These are phyloP conservation scores for Globisporangium splendens DNA, from an alignment of 352 stramenopile species.

Conservation along the genomic window DNA sequence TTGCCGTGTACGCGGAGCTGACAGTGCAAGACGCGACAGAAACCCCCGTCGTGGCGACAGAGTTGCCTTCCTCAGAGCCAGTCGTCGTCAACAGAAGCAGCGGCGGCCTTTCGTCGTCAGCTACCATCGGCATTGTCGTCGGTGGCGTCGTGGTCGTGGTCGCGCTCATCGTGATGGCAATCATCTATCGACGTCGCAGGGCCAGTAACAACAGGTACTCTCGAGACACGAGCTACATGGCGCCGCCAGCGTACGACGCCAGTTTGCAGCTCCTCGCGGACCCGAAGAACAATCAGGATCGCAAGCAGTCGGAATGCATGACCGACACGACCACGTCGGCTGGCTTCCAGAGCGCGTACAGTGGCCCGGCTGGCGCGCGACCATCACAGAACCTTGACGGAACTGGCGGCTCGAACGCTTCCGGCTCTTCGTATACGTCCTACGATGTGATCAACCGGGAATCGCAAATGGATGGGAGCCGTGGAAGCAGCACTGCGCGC, in stretches of 20 bases:
- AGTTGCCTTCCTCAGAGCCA: background rate
- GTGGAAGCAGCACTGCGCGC: conserved; percentile 29
- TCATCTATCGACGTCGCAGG: conserved; percentile 33
- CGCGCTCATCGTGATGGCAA: conserved; percentile 32
- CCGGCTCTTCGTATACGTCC: conserved; percentile 16
- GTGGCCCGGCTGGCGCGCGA: conserved; percentile 8
- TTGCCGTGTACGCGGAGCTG: conserved; percentile 41
- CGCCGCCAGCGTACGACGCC: conserved; percentile 47
- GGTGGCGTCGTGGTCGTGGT: conserved; percentile 44
- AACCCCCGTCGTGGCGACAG: conserved; percentile 4
- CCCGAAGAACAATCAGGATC: conserved; percentile 19
- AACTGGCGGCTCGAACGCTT: conserved; percentile 16
- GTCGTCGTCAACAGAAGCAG: conserved; percentile 3
- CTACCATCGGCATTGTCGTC: conserved; percentile 60
- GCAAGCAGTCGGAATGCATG: conserved; percentile 14
- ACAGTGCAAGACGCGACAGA: conserved; percentile 24
- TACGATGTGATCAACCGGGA: conserved; percentile 19
- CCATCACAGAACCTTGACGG: conserved; percentile 14
- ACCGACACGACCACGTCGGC: conserved; percentile 17
- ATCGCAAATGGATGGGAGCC: conserved; percentile 4
- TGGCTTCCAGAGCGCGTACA: conserved; percentile 22
- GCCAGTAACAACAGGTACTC: conserved; percentile 14
- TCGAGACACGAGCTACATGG: conserved; percentile 27
- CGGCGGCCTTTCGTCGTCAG: conserved; percentile 35
- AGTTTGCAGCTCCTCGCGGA: conserved; percentile 27